Conservation (phyloP, 805 yeast species). For the Teunomyces funiuensis region DNA sequence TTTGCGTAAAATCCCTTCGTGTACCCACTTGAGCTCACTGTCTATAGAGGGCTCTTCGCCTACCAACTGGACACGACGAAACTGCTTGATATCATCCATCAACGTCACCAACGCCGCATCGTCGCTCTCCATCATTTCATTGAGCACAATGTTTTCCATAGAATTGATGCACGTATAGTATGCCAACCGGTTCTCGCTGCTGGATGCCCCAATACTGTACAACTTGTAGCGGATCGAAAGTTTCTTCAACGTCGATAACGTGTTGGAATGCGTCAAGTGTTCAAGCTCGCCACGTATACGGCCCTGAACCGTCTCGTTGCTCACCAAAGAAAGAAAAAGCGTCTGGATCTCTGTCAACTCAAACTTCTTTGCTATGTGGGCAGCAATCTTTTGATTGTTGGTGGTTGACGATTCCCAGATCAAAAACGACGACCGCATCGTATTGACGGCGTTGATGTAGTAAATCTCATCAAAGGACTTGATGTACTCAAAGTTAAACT, state of each 20-base stretch:
- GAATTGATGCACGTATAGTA: constrained; percentile 16
- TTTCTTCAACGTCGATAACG: constrained; percentile 30
- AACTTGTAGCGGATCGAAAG: constrained; percentile 32
- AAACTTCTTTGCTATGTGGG: constrained; percentile 14
- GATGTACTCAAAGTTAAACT: constrained; percentile 37
- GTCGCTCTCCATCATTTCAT: constrained; percentile 6
- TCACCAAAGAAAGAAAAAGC: constrained; percentile 24
- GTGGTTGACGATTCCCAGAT: constrained; percentile 39
- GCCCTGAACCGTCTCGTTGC: constrained; percentile 14
- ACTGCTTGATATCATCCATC: constrained; percentile 7
- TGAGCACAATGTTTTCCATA: constrained; percentile 12
- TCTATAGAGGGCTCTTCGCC: too few species aligned
- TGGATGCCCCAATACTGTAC: constrained; percentile 19
- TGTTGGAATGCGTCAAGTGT: constrained; percentile 13
- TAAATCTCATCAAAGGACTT: constrained; percentile 20
- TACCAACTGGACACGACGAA: constrained; percentile 8
- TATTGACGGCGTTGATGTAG: constrained; percentile 22
- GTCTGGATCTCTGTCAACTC: constrained; percentile 23
- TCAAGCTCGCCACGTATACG: constrained; percentile 15
- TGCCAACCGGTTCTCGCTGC: constrained; percentile 10
- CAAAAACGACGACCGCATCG: constrained; percentile 26
- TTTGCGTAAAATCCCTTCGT: neutral
- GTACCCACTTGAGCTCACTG: constrained; percentile 6
- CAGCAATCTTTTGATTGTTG: constrained; percentile 11
- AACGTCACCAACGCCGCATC: constrained; percentile 1